Percentiles rank a stretch among this genome's conserved stretches.
Conservation (phyloP, 2,329 filamentous ascomycete genomes). For the Claviceps digitariae region DNA sequence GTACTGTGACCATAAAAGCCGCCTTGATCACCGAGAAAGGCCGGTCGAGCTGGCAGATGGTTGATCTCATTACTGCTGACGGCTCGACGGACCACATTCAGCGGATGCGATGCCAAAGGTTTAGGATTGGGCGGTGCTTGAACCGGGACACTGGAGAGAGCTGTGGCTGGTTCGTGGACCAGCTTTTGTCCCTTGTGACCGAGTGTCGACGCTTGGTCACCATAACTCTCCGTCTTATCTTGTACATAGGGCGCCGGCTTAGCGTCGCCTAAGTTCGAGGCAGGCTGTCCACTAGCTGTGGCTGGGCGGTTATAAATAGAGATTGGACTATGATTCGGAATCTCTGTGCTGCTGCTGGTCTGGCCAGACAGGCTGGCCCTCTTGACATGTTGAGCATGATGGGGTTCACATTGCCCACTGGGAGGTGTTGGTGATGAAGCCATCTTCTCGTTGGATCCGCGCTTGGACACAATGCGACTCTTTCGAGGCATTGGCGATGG, state of each 20-base stretch:
- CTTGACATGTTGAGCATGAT: not conserved
- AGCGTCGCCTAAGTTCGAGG: too few species aligned
- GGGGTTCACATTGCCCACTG: not conserved
- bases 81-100: not conserved
- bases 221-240: not conserved
- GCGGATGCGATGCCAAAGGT: not conserved
- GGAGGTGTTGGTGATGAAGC: too few species aligned
- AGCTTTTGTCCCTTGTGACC: not conserved
- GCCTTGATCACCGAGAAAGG: not conserved
- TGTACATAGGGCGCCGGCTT: not conserved
- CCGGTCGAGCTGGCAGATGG: not conserved
- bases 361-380: not conserved
- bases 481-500: conserved; percentile 4
- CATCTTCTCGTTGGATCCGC: not conserved
- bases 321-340: not conserved
- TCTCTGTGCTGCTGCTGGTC: not conserved
- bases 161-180: not conserved
- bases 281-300: conserved; percentile 7
- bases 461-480: not conserved
- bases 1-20: not conserved
- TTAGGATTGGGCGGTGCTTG: not conserved
- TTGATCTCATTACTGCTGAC: not conserved
- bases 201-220: not conserved
- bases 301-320: not conserved
- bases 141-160: not conserved